Base-by-base conservation (phyloP, 2,329 filamentous ascomycete genomes). In the Colletotrichum phormii region DNA sequence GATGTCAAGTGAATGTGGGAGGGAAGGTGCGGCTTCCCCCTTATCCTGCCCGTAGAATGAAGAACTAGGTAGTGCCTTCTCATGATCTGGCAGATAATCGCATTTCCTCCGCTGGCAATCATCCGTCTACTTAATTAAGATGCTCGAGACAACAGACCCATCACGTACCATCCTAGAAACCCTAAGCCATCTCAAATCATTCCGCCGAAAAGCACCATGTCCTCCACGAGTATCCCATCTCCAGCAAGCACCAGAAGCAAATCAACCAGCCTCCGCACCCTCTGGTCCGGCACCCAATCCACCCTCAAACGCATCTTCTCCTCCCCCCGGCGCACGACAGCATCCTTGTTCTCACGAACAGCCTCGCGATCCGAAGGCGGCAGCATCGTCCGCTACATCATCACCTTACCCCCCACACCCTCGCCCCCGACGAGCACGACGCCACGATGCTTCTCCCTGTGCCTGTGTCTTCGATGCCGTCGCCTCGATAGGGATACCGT, bases 241-340 rank as follows among this genome's bases (percentile, higher is more conserved):
- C 11, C 18, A 2, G 18, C 29, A 7, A 53, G 42, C 29, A 33
- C 31, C n/a, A 11, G 13, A 7, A 53, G 60, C 42, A 63, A 35
- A 49, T 24, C 18, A 29, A 8, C 26, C 6, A 63, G 60, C 46
- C 29, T 53, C 46, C 60, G 29, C n/a, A 35, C 24, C 5, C 60
- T 63, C 29, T 63, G 46, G 60, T 53, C 60, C n/a, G 60, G 11
- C 46, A 63, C 60, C n/a, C 60, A 53, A 18, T 63, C 46, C 60
- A 63, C n/a, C n/a, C 29, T 63, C 6, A 15, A 12, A 29, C 60
- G 46, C 46, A 42, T 63, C 42, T 11, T 63, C 4, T 46, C 26
- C 26, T 29, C n/a, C n/a, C n/a, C n/a, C n/a, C n/a, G n/a, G n/a
- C n/a, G n/a, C n/a, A n/a, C n/a, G n/a, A n/a, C n/a, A n/a, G n/a